Conservation (phyloP, 441 rosid species). For the Lepidium campestre region DNA sequence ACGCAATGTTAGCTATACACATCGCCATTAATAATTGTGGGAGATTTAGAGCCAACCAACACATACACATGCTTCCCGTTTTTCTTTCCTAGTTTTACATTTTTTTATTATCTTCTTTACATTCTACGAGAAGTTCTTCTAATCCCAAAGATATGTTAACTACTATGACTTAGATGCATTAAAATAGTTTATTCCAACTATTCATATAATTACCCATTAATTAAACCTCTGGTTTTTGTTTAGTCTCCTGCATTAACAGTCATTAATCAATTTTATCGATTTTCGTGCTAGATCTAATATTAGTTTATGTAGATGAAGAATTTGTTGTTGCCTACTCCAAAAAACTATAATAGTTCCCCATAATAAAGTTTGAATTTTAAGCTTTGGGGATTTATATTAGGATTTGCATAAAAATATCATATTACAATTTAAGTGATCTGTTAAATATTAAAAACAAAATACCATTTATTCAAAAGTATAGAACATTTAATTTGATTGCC, state of each 20-base stretch:
- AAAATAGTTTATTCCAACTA: background rate
- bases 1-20: background rate
- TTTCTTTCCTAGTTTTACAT: background rate
- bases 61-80: conserved; percentile 8
- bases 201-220: background rate
- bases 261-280: background rate
- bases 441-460: no score
- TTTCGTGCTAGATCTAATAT: background rate
- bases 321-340: no score
- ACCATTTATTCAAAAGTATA: no score
- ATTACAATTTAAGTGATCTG: no score
- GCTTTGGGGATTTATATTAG: no score
- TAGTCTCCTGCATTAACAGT: background rate
- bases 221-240: background rate
- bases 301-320: background rate
- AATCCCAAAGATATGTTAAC: background rate
- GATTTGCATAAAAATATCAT: no score
- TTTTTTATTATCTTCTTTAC: background rate
- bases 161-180: background rate
- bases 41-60: background rate
- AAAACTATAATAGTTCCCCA: no score
- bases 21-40: background rate
- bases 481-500: background rate
- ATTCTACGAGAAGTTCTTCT: background rate
- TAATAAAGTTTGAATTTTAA: no score